Percentiles rank a stretch among this genome's conserved stretches.
Evolutionary conservation across 352 stramenopile genomes (phyloP).

Genomic region (Pythium periplocum): DNA sequence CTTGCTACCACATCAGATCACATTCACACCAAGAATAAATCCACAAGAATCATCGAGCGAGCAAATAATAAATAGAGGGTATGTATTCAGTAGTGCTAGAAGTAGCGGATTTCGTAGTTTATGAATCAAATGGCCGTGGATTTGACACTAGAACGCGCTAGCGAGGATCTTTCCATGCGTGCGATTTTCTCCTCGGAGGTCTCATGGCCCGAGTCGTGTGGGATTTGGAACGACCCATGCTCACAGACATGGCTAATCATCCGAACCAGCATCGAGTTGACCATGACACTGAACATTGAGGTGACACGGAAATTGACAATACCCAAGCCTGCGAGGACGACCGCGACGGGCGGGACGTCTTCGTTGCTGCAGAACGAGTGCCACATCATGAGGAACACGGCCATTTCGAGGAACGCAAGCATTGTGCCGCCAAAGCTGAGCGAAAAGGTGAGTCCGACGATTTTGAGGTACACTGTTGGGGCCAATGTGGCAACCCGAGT

Average conservation of each 20-base stretch:
- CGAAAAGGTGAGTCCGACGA: slow-evolving; percentile 44
- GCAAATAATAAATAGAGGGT: too few relatives aligned
- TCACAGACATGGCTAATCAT: slow-evolving; percentile 31
- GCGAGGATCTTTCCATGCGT: too few relatives aligned
- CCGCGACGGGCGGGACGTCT: slow-evolving; percentile 32
- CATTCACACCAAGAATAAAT: too few relatives aligned
- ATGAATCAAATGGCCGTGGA: too few relatives aligned
- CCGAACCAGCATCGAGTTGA: slow-evolving; percentile 54
- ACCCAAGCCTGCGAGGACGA: slow-evolving; percentile 35
- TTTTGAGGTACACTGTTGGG: slow-evolving; percentile 23
- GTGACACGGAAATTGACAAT: slow-evolving; percentile 43
- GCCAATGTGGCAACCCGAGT: slow-evolving; percentile 38
- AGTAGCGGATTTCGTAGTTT: too few relatives aligned
- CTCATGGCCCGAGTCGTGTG: too few relatives aligned
- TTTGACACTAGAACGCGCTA: too few relatives aligned
- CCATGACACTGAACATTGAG: slow-evolving; percentile 39
- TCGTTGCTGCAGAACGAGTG: slow-evolving; percentile 38
- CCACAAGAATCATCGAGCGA: too few relatives aligned
- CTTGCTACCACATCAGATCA: too few relatives aligned
- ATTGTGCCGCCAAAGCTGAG: slow-evolving; percentile 41
- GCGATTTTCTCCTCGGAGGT: too few relatives aligned
- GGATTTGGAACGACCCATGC: neutral
- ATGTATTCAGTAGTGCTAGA: too few relatives aligned
- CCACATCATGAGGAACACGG: slow-evolving; percentile 61
- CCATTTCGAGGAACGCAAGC: slow-evolving; percentile 31